Evolutionary conservation across 306 rosid genomes (phyloP), one percentile per base, ranked within the genome.

Genomic region (Citrullus amarus): DNA sequence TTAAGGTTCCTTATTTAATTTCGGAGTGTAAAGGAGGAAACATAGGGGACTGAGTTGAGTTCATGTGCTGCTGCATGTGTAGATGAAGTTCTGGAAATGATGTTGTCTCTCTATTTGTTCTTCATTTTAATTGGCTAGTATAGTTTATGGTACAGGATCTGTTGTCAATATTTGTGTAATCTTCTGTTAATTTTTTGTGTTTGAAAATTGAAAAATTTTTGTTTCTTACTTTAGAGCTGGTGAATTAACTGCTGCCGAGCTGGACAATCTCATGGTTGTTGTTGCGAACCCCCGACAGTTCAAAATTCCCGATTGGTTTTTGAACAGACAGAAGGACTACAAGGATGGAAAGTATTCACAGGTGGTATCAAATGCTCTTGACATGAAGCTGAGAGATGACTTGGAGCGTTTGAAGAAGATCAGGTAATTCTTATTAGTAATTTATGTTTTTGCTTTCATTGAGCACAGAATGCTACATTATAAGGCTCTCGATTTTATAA

Each of bases 401-500:
- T 89, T 91, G 44, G 97, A 91, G 88, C 86, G 97, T n/a, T 82
- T 91, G 90, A 91, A 91, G 90, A 91, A 91, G 90, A 91, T 91
- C 86, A 91, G 94, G 97, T 91, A 22, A 20, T 41, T 66, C 46
- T 32, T 20, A 8, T 72, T 75, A 1, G 11, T 61, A 51, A 53
- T 13, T 32, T 41, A 0, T 50, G 36, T 58, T 25, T 63, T 28
- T 44, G 57, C 39, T 80, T 28, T 9, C 68, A 9, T 70, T 48
- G 12, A 71, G 32, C 22, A 25, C 25, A 8, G 6, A 44, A 22
- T 22, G 3, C 10, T 4, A 69, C 38, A 8, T 32, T 32, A 61
- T 1, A 7, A 8, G 5, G 6, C 10, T 41, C 32, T 10, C 4
- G 15, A 70, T n/a, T 39, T 6, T 66, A 41, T 65, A 34, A 34